phyloP scores from a whole-genome alignment of 1,284 basidiomycete species.

The Tilletia caries region DNA sequence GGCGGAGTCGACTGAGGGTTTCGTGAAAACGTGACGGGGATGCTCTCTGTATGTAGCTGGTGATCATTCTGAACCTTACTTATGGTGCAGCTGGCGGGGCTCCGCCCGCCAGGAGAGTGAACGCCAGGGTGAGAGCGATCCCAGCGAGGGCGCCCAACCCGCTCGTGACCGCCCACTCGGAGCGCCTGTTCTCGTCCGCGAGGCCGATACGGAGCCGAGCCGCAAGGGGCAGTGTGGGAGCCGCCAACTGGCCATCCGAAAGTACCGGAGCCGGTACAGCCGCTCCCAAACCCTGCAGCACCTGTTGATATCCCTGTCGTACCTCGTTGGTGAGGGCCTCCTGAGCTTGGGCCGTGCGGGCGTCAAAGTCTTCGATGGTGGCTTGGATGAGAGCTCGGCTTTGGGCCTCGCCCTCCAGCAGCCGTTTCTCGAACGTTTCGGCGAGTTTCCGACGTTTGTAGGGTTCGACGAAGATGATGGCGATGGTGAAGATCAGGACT shows the following conservation, averaged over 20 bases:
- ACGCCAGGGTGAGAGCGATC: background rate
- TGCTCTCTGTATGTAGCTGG: too few relatives aligned
- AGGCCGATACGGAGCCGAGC: background rate
- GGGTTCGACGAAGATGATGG: slow-evolving; percentile 50
- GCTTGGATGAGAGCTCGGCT: slow-evolving; percentile 25
- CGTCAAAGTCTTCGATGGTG: slow-evolving; percentile 29
- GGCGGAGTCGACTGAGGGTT: too few relatives aligned
- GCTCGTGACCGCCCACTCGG: background rate
- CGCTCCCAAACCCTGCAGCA: background rate
- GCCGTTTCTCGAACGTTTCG: slow-evolving; percentile 43
- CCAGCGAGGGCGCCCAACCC: background rate
- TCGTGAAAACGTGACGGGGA: too few relatives aligned
- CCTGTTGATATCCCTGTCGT: background rate
- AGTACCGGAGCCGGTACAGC: too few relatives aligned
- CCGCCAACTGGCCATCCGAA: background rate
- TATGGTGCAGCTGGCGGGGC: background rate
- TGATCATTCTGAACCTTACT: too few relatives aligned
- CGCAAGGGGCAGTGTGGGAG: background rate
- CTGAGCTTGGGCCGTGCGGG: background rate
- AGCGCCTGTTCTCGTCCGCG: background rate
- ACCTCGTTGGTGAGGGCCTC: background rate
- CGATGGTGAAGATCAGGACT: slow-evolving; percentile 46
- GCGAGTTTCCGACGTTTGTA: slow-evolving; percentile 50
- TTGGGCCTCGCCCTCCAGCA: slow-evolving; percentile 38
- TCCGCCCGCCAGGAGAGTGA: background rate